Evolutionary conservation across 768 basidiomycete species (phyloP).

Genomic region (Leccinum incarnatum): DNA sequence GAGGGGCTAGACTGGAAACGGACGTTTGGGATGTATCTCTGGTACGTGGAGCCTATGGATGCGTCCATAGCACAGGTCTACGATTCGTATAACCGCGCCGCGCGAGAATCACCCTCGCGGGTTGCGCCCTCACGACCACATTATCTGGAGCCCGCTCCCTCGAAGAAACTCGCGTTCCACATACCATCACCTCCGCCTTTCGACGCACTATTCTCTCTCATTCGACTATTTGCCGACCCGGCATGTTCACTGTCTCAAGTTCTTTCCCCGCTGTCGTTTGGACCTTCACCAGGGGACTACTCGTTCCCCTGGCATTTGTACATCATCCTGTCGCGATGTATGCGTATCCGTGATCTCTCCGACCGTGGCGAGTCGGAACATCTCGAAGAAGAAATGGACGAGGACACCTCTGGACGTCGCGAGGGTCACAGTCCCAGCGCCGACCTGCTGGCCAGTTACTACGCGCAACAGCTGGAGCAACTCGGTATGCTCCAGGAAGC

Average conservation of each 20-base stretch:
- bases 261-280: slow-evolving; percentile 71
- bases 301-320: slow-evolving; percentile 93
- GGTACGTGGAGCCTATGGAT: slow-evolving; percentile 78
- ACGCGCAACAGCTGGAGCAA: slow-evolving; percentile 84
- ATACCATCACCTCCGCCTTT: slow-evolving; percentile 43
- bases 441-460: slow-evolving; percentile 77
- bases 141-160: slow-evolving; percentile 41
- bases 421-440: slow-evolving; percentile 84
- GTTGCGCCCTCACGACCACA: slow-evolving; percentile 59
- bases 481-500: slow-evolving; percentile 82
- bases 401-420: slow-evolving; percentile 43
- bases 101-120: slow-evolving; percentile 36
- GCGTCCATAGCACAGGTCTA: slow-evolving; percentile 70
- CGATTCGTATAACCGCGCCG: slow-evolving; percentile 50
- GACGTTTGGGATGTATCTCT: slow-evolving; percentile 84
- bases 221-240: slow-evolving; percentile 74
- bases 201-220: slow-evolving; percentile 80
- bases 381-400: slow-evolving; percentile 33
- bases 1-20: slow-evolving; percentile 87
- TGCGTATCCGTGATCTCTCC: slow-evolving; percentile 83
- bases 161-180: slow-evolving; percentile 36
- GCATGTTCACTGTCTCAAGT: slow-evolving; percentile 65
- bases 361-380: slow-evolving; percentile 61
- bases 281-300: slow-evolving; percentile 73
- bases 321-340: slow-evolving; percentile 77